Percentiles rank a stretch among this genome's conserved stretches.
phyloP scores from a whole-genome alignment of 208 protist genomes.

The Trichomonas tenax region DNA sequence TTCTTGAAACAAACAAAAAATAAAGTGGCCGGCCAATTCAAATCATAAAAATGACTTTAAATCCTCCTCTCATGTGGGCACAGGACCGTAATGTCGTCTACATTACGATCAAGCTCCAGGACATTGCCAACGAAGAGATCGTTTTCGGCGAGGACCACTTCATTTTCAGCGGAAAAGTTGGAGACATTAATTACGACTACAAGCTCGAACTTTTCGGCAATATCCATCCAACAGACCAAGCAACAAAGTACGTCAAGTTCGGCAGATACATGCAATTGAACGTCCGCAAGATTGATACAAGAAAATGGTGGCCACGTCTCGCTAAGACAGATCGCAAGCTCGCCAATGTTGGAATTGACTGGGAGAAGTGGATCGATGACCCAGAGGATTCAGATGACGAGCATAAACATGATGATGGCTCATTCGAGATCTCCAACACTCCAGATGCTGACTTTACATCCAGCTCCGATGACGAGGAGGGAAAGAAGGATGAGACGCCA shows the following conservation, averaged over 20 bases:
- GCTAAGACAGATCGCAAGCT: neutral
- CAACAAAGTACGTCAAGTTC: neutral
- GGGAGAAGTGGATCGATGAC: conserved; percentile 4
- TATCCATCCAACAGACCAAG: neutral
- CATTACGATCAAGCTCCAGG: neutral
- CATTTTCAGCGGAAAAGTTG: neutral
- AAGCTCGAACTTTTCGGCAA: neutral
- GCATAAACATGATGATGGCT: neutral
- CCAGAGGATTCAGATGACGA: neutral
- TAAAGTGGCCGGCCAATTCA: neutral
- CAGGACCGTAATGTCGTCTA: neutral
- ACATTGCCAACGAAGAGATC: neutral
- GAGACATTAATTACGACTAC: neutral
- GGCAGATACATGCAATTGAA: neutral
- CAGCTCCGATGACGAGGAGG: neutral
- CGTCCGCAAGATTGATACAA: neutral
- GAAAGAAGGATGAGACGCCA: neutral
- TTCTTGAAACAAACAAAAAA: too few species aligned
- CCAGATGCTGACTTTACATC: neutral
- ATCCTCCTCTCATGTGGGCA: neutral
- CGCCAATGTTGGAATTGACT: neutral
- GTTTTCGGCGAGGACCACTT: neutral
- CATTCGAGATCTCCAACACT: neutral
- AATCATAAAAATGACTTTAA: neutral
- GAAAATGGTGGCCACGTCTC: neutral